Base-by-base conservation (phyloP, 2,329 filamentous ascomycete species). In the Diaporthe vexans region DNA sequence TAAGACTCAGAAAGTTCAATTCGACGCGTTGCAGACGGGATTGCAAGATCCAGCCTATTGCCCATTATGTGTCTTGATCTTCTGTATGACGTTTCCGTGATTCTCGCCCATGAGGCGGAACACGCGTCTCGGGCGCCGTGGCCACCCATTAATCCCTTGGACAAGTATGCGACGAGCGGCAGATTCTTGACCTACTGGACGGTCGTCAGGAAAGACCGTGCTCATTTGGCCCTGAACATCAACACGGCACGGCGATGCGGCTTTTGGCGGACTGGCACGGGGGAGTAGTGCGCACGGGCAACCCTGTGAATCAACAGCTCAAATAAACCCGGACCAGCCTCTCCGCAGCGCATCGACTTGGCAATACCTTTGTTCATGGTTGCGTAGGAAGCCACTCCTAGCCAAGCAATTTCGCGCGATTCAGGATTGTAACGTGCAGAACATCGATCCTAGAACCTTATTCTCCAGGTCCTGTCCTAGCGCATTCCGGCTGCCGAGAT, bases 401-500 rank as follows among this genome's bases (percentile, higher is more conserved):
- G n/a, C 24, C 37, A 29, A 13, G 37, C 13, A 26, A 5, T 35
- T 51, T 19, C 19, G 9, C 26, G 19, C 43, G 19, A 15, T 37
- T 35, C 43, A 51, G 43, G 5, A 48, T 5, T 46, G 11, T 51
- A 11, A 2, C 19, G 10, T 17, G 26, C 61, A 51, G 11, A 43
- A 10, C 17, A 29, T 8, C 10, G 6, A 4, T 13, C 54, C 3
- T 7, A 5, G 19, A 29, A 35, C 43, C 21, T 9, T 1, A 17
- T 17, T 21, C 10, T 21, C 43, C 43, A 65, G 61, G 61, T 26
- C 61, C 4, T 24, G 13, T n/a, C 61, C 61, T 7, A 35, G 61
- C 43, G 11, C 2, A n/a, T n/a, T 65, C 61, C 61, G 61, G 61
- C 43, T 65, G 61, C 61, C 61, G 61, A 65, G 61, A 65, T 65